phyloP scores from a whole-genome alignment of 306 rosid species.

The Vicia sativa region DNA sequence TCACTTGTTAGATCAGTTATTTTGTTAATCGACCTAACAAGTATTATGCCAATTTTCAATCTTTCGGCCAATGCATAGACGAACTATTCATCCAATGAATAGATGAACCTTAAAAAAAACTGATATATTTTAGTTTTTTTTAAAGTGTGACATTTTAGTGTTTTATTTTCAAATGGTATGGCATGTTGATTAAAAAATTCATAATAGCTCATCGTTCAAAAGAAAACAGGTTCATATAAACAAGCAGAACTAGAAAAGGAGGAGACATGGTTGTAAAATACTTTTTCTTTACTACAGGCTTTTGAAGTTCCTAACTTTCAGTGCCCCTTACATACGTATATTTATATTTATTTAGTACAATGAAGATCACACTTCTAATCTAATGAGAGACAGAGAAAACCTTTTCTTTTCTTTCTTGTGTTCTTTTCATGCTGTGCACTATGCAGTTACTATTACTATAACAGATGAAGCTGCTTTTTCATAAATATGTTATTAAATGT shows the following conservation, averaged over 20 bases:
- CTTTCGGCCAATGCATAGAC: no score
- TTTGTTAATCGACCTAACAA: no score
- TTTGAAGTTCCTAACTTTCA: conserved; percentile 43
- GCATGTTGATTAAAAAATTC: no score
- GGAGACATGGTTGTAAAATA: conserved; percentile 52
- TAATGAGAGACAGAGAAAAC: not conserved
- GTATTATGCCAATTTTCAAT: no score
- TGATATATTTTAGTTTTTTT: no score
- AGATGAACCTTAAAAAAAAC: no score
- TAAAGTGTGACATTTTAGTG: no score
- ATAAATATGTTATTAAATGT: not conserved
- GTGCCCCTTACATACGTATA: conserved; percentile 37
- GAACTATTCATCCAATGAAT: no score
- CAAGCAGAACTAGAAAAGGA: conserved; percentile 41
- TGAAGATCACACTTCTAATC: conserved; percentile 44
- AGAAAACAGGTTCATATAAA: conserved; percentile 18
- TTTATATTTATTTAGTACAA: conserved; percentile 8
- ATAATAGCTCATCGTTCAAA: not conserved
- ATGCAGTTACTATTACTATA: conserved; percentile 25
- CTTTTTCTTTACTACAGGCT: conserved; percentile 40
- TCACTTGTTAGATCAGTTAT: no score
- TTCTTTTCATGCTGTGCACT: conserved; percentile 20
- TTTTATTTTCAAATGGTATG: no score
- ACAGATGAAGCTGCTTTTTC: conserved; percentile 38
- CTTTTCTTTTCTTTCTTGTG: conserved; percentile 25